phyloP scores from a whole-genome alignment of 176 grass and related monocot species.

The Cocos nucifera region DNA sequence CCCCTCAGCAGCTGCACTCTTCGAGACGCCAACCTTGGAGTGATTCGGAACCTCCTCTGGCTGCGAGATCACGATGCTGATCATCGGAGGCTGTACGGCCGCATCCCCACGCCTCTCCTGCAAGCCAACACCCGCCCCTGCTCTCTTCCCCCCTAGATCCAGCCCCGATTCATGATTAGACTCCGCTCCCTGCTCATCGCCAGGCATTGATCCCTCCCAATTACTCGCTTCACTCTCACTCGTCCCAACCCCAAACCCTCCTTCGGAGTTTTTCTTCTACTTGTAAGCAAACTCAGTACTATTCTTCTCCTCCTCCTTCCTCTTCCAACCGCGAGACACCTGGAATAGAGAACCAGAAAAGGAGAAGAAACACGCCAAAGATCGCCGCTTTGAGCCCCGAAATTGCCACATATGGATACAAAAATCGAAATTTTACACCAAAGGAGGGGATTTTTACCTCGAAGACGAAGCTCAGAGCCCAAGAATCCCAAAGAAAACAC shows the following conservation, averaged over 20 bases:
- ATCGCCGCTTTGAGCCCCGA: background rate
- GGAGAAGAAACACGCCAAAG: background rate
- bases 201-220: conserved; percentile 19
- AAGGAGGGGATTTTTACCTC: background rate
- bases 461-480: background rate
- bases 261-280: background rate
- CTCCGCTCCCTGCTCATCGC: conserved; percentile 16
- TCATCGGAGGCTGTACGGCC: conserved; percentile 12
- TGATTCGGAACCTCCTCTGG: conserved; percentile 38
- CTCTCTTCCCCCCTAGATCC: conserved; percentile 23
- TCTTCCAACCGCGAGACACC: no score
- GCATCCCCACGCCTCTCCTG: conserved; percentile 1
- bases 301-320: no score
- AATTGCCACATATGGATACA: background rate
- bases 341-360: background rate
- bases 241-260: background rate
- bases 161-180: conserved; percentile 13
- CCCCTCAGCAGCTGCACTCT: background rate
- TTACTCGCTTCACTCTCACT: background rate
- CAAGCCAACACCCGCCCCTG: conserved; percentile 1
- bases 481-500: no score
- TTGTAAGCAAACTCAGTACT: no score
- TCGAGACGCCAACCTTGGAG: conserved; percentile 18
- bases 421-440: background rate
- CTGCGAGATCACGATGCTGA: conserved; percentile 68